Conservation (phyloP, 495 filamentous ascomycete species). For the Penicillium canariense region DNA sequence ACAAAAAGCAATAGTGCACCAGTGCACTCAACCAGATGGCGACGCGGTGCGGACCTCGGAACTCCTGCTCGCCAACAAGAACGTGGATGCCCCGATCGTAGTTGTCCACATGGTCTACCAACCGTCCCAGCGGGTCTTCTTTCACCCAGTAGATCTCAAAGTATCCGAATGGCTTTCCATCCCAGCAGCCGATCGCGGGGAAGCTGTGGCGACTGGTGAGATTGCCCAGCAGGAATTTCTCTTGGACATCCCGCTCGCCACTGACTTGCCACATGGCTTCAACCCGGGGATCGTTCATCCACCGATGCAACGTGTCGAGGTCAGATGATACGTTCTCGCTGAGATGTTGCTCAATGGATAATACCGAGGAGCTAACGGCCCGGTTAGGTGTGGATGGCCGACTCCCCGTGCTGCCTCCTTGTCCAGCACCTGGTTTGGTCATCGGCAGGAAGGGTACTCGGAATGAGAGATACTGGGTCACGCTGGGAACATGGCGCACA, state of each 20-base stretch:
- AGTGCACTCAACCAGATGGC: constrained; percentile 78
- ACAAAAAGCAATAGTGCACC: constrained; percentile 78
- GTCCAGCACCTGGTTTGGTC: constrained; percentile 9
- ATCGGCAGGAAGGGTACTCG: constrained; percentile 60
- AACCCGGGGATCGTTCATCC: constrained; percentile 89
- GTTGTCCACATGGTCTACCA: constrained; percentile 64
- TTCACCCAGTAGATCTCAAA: constrained; percentile 99
- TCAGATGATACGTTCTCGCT: constrained; percentile 51
- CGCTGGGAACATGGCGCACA: constrained; percentile 76
- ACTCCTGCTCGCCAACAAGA: constrained; percentile 90
- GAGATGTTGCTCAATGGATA: constrained; percentile 29
- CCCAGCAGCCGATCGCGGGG: constrained; percentile 91
- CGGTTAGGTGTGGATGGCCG: constrained; percentile 24
- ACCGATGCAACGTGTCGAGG: constrained; percentile 73
- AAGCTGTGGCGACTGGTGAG: constrained; percentile 73
- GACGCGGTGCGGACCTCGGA: constrained; percentile 71
- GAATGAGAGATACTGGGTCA: constrained; percentile 85
- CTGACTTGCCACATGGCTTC: constrained; percentile 75
- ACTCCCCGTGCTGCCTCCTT: background rate
- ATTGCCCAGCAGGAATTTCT: constrained; percentile 63
- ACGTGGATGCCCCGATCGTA: constrained; percentile 89
- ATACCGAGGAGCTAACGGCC: constrained; percentile 27
- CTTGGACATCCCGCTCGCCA: constrained; percentile 60
- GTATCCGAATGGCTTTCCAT: constrained; percentile 92
- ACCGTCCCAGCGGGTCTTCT: constrained; percentile 73